Evolutionary conservation across 2,329 filamentous ascomycete genomes (phyloP).

Genomic region (Eurotiales sp.): DNA sequence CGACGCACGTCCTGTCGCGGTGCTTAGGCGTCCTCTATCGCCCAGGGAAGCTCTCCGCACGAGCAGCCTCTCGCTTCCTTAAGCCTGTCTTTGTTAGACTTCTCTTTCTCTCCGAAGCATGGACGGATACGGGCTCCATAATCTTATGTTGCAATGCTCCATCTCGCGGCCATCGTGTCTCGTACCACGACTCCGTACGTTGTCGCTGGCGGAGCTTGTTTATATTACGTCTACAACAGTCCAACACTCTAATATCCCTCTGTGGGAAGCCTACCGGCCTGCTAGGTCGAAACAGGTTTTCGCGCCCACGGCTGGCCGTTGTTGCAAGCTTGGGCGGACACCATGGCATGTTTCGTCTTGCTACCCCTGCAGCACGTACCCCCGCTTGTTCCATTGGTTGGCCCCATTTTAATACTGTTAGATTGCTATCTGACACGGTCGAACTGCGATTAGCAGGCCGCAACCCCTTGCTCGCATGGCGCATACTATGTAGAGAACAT

Average conservation of each 20-base stretch:
- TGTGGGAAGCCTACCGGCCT: neutral
- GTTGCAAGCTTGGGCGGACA: neutral
- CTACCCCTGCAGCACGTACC: conserved; percentile 12
- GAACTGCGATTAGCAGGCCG: neutral
- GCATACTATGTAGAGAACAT: neutral
- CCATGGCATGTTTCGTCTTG: conserved; percentile 4
- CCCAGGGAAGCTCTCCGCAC: too few species aligned
- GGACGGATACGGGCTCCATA: too few species aligned
- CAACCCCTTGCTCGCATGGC: conserved; percentile 1
- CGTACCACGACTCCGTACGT: too few species aligned
- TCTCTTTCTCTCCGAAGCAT: too few species aligned
- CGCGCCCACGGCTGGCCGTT: neutral
- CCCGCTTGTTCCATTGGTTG: conserved; percentile 4
- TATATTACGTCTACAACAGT: neutral
- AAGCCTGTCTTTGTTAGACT: too few species aligned
- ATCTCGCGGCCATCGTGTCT: too few species aligned
- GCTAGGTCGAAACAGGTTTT: conserved; percentile 4
- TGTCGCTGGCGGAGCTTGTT: neutral
- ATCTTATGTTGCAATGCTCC: too few species aligned
- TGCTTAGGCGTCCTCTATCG: too few species aligned
- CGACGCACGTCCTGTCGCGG: too few species aligned
- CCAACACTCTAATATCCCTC: neutral
- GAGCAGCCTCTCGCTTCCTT: too few species aligned
- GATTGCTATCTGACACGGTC: too few species aligned
- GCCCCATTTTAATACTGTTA: neutral